These are phyloP conservation scores for Candida germanica DNA, from an alignment of 805 yeast species.

Conservation along the genomic window DNA sequence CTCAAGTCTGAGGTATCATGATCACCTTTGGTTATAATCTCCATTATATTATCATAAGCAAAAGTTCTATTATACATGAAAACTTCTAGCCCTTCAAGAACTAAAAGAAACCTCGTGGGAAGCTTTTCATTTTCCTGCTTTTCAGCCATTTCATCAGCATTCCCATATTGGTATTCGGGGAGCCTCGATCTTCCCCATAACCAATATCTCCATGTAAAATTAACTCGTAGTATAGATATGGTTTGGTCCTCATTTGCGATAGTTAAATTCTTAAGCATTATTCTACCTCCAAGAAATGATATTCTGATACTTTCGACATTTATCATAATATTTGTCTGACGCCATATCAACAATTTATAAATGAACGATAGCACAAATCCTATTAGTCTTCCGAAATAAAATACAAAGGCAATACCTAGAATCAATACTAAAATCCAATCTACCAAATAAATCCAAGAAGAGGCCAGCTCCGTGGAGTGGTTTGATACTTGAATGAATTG, in stretches of 20 bases:
- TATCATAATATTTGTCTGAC: slow-evolving; percentile 51
- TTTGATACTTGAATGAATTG: slow-evolving; percentile 25
- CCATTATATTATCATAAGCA: slow-evolving; percentile 68
- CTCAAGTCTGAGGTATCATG: not conserved
- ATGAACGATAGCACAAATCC: slow-evolving; percentile 57
- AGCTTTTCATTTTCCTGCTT: slow-evolving; percentile 42
- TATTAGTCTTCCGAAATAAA: slow-evolving; percentile 70
- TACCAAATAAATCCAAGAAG: slow-evolving; percentile 67
- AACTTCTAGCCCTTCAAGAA: slow-evolving; percentile 74
- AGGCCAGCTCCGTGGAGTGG: slow-evolving; percentile 19
- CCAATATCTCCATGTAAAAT: slow-evolving; percentile 93
- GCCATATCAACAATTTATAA: slow-evolving; percentile 62
- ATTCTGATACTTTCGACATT: slow-evolving; percentile 72
- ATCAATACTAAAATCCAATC: slow-evolving; percentile 76
- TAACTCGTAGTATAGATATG: slow-evolving; percentile 64
- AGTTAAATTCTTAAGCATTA: slow-evolving; percentile 73
- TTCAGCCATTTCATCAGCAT: slow-evolving; percentile 12
- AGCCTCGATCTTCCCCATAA: slow-evolving; percentile 43
- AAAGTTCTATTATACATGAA: slow-evolving; percentile 77
- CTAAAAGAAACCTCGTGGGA: slow-evolving; percentile 55
- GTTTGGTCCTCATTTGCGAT: slow-evolving; percentile 74
- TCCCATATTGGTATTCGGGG: slow-evolving; percentile 27
- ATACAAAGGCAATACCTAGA: slow-evolving; percentile 60
- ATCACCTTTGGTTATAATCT: slow-evolving; percentile 25
- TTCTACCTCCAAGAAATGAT: slow-evolving; percentile 78